A percentile compares a stretch with the other conserved stretches of the same genome.
phyloP scores from a whole-genome alignment of 805 yeast species.

The Debaryomyces prosopidis region DNA sequence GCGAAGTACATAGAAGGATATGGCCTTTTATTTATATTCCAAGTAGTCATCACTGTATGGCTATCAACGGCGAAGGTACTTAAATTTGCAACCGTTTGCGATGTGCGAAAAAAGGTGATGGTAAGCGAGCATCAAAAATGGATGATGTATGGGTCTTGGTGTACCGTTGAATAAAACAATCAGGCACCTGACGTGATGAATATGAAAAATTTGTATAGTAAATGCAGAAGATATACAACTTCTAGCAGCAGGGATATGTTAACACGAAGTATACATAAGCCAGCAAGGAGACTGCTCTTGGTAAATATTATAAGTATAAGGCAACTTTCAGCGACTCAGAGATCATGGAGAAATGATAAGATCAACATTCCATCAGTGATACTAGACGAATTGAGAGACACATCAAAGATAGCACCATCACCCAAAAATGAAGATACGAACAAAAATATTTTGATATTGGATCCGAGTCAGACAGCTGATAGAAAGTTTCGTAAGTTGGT shows the following conservation, averaged over 20 bases:
- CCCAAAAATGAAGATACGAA: neutral
- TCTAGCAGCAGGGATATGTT: neutral
- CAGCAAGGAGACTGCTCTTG: neutral
- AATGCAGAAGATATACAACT: neutral
- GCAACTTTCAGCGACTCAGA: neutral
- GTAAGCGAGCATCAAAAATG: conserved; percentile 5
- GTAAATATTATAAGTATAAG: no score
- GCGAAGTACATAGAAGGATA: neutral
- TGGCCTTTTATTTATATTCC: neutral
- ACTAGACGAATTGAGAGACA: conserved; percentile 7
- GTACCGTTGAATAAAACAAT: neutral
- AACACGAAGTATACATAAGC: neutral
- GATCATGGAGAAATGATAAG: neutral
- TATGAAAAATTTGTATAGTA: neutral
- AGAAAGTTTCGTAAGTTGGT: conserved; percentile 14
- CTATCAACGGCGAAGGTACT: neutral
- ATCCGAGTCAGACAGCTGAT: conserved; percentile 18
- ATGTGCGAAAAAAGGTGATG: neutral
- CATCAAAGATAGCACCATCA: conserved; percentile 3
- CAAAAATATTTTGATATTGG: conserved; percentile 15
- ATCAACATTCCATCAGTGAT: conserved; percentile 2
- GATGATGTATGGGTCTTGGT: neutral
- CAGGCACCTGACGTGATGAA: no score
- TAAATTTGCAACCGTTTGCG: neutral
- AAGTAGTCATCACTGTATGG: neutral